Percentiles rank a stretch among this genome's conserved stretches.
phyloP scores from a whole-genome alignment of 495 filamentous ascomycete species.

The Xylaria nigripes region DNA sequence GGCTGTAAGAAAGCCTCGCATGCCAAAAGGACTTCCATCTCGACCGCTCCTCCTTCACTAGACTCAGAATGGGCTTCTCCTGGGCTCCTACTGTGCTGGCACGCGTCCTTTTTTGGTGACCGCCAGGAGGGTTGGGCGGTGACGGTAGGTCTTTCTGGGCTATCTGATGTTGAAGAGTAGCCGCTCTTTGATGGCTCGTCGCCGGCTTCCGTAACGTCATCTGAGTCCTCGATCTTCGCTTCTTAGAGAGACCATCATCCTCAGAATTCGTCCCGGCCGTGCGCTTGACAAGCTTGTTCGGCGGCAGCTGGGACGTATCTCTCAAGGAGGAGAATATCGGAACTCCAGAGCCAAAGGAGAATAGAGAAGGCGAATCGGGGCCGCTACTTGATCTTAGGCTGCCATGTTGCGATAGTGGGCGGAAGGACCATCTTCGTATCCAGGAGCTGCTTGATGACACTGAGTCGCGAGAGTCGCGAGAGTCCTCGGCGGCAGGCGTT shows the following conservation, averaged over 20 bases:
- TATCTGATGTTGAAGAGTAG: conserved; percentile 52
- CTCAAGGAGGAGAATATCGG: conserved; percentile 47
- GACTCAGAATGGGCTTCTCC: conserved; percentile 6
- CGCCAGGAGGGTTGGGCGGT: conserved; percentile 27
- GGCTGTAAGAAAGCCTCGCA: conserved; percentile 14
- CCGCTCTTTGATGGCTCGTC: conserved; percentile 79
- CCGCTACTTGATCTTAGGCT: conserved; percentile 58
- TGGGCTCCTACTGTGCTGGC: conserved; percentile 16
- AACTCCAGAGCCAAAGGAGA: conserved; percentile 62
- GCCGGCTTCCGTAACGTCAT: conserved; percentile 65
- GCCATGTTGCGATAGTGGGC: conserved; percentile 62
- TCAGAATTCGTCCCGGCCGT: conserved; percentile 51
- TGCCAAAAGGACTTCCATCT: conserved; percentile 45
- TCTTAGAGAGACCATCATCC: conserved; percentile 29
- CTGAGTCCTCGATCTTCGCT: conserved; percentile 43
- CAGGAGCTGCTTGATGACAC: conserved; percentile 59
- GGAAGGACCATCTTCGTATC: conserved; percentile 64
- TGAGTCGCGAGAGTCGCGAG: conserved; percentile 37
- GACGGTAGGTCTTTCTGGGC: conserved; percentile 18
- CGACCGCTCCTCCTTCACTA: conserved; percentile 13
- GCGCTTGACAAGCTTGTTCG: conserved; percentile 89
- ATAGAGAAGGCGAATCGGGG: conserved; percentile 60
- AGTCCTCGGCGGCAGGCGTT: conserved; percentile 30
- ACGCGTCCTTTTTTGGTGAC: conserved; percentile 23
- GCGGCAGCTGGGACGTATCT: conserved; percentile 38